phyloP scores from a whole-genome alignment of 2,329 filamentous ascomycete genomes.

The Xylaria sp. region DNA sequence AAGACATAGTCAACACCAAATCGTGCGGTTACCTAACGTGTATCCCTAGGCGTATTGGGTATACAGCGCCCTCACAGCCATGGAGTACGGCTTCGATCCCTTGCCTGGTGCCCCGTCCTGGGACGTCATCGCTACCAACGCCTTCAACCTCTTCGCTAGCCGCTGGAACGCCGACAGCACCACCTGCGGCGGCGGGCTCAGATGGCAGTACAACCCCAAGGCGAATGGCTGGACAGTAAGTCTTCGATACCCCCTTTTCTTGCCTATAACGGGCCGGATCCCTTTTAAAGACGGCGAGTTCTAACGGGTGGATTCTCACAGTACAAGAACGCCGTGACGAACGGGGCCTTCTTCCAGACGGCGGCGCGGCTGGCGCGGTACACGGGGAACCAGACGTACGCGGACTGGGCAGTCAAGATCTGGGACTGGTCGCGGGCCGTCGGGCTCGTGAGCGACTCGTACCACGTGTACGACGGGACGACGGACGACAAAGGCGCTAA shows the following conservation, averaged over 20 bases:
- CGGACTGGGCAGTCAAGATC: slow-evolving; percentile 74
- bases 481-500: slow-evolving; percentile 49
- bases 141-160: slow-evolving; percentile 57
- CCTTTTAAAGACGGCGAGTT: background rate
- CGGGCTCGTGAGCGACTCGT: slow-evolving; percentile 59
- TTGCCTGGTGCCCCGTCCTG: slow-evolving; percentile 49
- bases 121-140: slow-evolving; percentile 61
- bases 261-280: background rate
- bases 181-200: slow-evolving; percentile 65
- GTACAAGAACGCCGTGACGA: slow-evolving; percentile 71
- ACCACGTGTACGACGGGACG: slow-evolving; percentile 65
- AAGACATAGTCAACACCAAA: too few relatives aligned
- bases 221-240: slow-evolving; percentile 63
- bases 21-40: slow-evolving; percentile 18
- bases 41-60: slow-evolving; percentile 54
- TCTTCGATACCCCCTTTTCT: background rate
- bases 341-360: slow-evolving; percentile 74
- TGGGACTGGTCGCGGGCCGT: slow-evolving; percentile 65
- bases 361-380: slow-evolving; percentile 77
- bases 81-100: slow-evolving; percentile 56
- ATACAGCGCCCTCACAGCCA: slow-evolving; percentile 61
- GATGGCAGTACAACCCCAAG: slow-evolving; percentile 69
- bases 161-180: slow-evolving; percentile 56
- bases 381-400: slow-evolving; percentile 79
- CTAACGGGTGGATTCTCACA: background rate